Base-by-base conservation (phyloP, 2,329 filamentous ascomycete species). In the Stemphylium lycopersici region DNA sequence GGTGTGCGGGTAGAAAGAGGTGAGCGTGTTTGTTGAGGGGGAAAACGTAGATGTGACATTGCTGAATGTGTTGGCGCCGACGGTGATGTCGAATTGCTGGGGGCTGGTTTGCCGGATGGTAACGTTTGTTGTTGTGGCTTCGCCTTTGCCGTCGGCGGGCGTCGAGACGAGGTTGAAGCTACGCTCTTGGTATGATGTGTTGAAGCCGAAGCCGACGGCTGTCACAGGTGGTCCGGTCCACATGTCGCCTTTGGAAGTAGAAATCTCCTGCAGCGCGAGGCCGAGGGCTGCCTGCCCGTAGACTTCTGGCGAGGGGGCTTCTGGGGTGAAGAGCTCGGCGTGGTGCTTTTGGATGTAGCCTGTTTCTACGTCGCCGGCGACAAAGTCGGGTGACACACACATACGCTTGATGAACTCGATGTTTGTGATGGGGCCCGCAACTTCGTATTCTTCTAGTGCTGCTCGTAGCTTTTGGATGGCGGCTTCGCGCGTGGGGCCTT, bases 351-450 rank as follows among this genome's bases (percentile, higher is more conserved):
- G 88, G 62, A 99, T 98, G 72, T 96, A 99, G 1, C 93, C 93
- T 0, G 95, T 99, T 76, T 99, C 93, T 12, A 99, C 92, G 16
- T 95, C 87, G 7, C 93, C 95, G 10, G 84, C 84, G 52, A 96
- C 84, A 70, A 99, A 99, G 44, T 89, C 90, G 0, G 85, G 83
- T 55, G 90, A 92, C 40, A 86, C 84, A 73, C 92, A 96, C 51
- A 97, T 83, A 7, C 87, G 84, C 79, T 98, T 98, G 55, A 99
- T 79, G 70, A 99, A 99, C 74, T 98, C 95, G 58, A 99, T 93
- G 72, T 99, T 99, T 6, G 95, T 99, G 70, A 90, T 89, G 6
- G 96, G 85, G 0, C 95, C 95, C 2, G 93, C 95, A 10, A 99
- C 87, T 76, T 99, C 91, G 71, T 98, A 99, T 42, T 91, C 84